A percentile compares a stretch with the other conserved stretches of the same genome.
These are phyloP conservation scores for Kurtzmaniella natalensis DNA, from an alignment of 1,139 yeast species.

Conservation along the genomic window DNA sequence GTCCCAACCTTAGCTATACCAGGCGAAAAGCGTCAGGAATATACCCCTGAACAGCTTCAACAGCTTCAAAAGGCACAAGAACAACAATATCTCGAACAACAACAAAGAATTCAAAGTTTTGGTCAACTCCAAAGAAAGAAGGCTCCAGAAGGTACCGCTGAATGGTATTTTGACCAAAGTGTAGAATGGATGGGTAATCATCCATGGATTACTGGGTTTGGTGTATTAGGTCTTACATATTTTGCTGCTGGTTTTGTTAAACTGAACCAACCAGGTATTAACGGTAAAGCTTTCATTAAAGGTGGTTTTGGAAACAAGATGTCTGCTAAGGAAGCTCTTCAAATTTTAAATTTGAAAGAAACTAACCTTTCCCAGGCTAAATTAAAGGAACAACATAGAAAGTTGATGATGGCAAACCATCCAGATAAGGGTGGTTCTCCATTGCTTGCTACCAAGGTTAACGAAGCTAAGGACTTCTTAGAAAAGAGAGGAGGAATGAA, in stretches of 20 bases:
- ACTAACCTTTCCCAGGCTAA: constrained; percentile 69
- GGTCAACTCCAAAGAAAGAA: constrained; percentile 40
- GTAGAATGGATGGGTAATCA: constrained; percentile 66
- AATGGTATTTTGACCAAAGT: constrained; percentile 66
- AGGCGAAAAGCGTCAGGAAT: constrained; percentile 36
- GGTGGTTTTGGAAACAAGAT: constrained; percentile 91
- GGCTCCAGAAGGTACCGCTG: constrained; percentile 49
- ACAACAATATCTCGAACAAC: constrained; percentile 14
- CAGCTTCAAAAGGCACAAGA: constrained; percentile 13
- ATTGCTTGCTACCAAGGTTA: constrained; percentile 89
- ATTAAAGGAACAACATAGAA: constrained; percentile 86
- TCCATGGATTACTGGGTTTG: constrained; percentile 71
- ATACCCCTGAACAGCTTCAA: constrained; percentile 9
- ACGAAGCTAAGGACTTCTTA: constrained; percentile 92
- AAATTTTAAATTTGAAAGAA: constrained; percentile 80
- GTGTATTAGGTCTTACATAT: constrained; percentile 63
- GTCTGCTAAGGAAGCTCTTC: constrained; percentile 88
- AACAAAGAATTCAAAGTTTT: constrained; percentile 25
- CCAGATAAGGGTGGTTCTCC: constrained; percentile 99
- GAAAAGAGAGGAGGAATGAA: constrained; percentile 74
- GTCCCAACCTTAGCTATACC: constrained; percentile 60
- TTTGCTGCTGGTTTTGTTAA: constrained; percentile 67
- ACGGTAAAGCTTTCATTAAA: constrained; percentile 67
- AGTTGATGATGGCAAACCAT: constrained; percentile 66
- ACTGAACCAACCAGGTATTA: constrained; percentile 66